Percentiles rank a stretch among this genome's conserved stretches.
phyloP scores from a whole-genome alignment of 129 eudicot genomes.

The Heracleum sosnowskyi region DNA sequence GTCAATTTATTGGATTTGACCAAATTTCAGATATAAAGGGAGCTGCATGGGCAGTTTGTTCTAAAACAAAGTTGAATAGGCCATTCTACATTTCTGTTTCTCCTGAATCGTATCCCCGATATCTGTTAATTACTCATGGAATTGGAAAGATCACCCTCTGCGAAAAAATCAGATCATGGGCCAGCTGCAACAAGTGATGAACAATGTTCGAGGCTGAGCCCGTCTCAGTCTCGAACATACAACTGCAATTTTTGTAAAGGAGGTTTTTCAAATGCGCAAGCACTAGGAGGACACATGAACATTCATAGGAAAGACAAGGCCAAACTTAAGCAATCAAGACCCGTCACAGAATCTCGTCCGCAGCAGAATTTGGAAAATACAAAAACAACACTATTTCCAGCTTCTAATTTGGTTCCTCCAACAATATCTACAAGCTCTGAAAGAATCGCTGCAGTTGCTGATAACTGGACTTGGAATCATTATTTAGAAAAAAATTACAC shows the following conservation, averaged over 20 bases:
- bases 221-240: slow-evolving; percentile 14
- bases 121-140: not conserved
- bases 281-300: slow-evolving; percentile 30
- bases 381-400: not conserved
- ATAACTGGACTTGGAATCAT: not conserved
- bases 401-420: not conserved
- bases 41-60: too few species aligned
- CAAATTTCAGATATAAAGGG: too few species aligned
- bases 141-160: not conserved
- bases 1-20: too few species aligned
- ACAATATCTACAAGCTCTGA: not conserved
- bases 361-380: not conserved
- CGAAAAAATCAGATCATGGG: slow-evolving; percentile 5
- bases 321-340: slow-evolving; percentile 11
- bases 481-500: not conserved
- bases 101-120: too few species aligned
- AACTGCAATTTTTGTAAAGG: slow-evolving; percentile 23
- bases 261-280: slow-evolving; percentile 23
- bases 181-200: not conserved
- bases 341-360: not conserved
- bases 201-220: not conserved
- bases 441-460: not conserved
- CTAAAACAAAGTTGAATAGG: too few species aligned
- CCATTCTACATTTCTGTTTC: too few species aligned
- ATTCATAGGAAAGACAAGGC: slow-evolving; percentile 26